Conservation (phyloP, 1,284 basidiomycete genomes). For the Taiwanofungus camphoratus region DNA sequence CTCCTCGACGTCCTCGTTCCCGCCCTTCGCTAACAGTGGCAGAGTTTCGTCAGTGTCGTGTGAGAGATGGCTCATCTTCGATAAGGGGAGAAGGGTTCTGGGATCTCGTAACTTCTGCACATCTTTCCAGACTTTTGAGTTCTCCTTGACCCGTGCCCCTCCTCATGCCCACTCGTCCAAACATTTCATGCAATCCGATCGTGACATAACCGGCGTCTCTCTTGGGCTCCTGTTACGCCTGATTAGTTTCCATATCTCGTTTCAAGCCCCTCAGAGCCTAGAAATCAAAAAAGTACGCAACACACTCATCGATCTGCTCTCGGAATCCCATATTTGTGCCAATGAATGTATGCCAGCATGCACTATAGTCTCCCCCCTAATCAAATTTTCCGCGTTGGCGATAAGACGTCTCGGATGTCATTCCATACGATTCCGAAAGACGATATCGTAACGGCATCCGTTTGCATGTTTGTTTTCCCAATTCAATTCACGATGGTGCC, state of each 20-base stretch:
- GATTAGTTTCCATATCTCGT: too few relatives aligned
- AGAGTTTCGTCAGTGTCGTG: slow-evolving; percentile 14
- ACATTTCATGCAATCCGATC: background rate
- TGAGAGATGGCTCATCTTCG: slow-evolving; percentile 7
- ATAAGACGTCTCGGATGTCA: slow-evolving; percentile 5
- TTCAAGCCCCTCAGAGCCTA: too few relatives aligned
- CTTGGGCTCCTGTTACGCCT: too few relatives aligned
- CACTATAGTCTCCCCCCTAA: background rate
- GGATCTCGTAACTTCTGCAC: slow-evolving; percentile 1
- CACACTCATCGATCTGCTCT: slow-evolving; percentile 7
- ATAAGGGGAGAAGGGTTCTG: slow-evolving; percentile 4
- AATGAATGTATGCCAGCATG: slow-evolving; percentile 3
- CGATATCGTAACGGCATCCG: slow-evolving; percentile 14
- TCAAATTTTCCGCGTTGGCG: slow-evolving; percentile 1
- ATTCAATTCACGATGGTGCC: slow-evolving; percentile 1
- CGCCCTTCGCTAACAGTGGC: slow-evolving; percentile 13
- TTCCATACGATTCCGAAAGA: slow-evolving; percentile 6
- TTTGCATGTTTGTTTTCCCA: slow-evolving; percentile 8
- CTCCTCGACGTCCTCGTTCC: background rate
- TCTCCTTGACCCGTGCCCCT: slow-evolving; percentile 4
- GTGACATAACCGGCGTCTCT: background rate
- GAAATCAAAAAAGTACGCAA: too few relatives aligned
- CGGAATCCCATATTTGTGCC: slow-evolving; percentile 2
- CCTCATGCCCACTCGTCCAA: slow-evolving; percentile 6
- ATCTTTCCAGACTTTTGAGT: slow-evolving; percentile 7